Evolutionary conservation across 108 stramenopile species (phyloP), one percentile per base, ranked within the genome.

Genomic region (Cyclostephanos tholiformis): DNA sequence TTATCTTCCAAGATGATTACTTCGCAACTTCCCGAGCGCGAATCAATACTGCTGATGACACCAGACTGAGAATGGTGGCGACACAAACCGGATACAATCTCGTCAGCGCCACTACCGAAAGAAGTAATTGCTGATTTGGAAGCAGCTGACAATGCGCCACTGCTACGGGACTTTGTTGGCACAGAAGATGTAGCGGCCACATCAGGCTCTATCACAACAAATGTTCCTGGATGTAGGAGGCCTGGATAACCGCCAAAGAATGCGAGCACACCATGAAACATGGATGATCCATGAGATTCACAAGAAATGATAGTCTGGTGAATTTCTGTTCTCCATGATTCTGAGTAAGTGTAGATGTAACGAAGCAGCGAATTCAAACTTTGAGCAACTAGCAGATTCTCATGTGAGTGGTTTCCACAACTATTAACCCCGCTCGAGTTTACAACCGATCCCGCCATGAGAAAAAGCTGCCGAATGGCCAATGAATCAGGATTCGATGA

Each of bases 81-180:
- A 76, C 86, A 85, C 29, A 94, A 69, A 9, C 93, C 93, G 22
- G 89, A 67, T n/a, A 89, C 78, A 61, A 94, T 82, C 19, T 85
- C 77, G 69, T 94, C 89, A 23, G 86, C 82, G 11, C 93, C 93
- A 65, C 82, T 90, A 6, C 89, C 91, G 22, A 84, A 87, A 48
- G 88, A 70, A 60, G 27, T 23, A 29, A 65, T 88, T 84, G 67
- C 80, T 85, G 20, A 82, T 75, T 48, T 67, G 3, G 71, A 46
- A n/a, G 80, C 65, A 14, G 55, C 62, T 38, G 63, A 10, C 29
- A 30, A 57, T 17, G 65, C 17, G 27, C 65, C 55, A 16, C 63
- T 22, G 20, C 35, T 17, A 27, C 74, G 48, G 25, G 74, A 52
- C 23, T 75, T 76, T 0, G 72, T 35, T 49, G 82, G 80, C 23